phyloP scores from a whole-genome alignment of 352 stramenopile genomes.

The Blastocystis sp. region DNA sequence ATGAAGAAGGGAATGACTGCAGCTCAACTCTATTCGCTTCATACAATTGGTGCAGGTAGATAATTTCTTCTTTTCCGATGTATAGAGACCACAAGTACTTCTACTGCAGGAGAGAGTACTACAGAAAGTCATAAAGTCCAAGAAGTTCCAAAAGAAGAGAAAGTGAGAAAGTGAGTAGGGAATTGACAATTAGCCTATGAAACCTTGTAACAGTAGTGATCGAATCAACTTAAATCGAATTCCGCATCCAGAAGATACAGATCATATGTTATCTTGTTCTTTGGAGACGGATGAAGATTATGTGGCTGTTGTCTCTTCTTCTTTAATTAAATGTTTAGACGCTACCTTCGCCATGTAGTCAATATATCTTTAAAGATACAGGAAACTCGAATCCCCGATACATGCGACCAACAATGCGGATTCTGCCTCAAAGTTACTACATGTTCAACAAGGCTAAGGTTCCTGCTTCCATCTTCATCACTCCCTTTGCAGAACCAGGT shows the following conservation, averaged over 20 bases:
- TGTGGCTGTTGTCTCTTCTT: neutral
- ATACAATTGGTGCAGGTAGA: conserved; percentile 28
- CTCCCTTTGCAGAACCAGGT: conserved; percentile 34
- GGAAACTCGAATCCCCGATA: conserved; percentile 36
- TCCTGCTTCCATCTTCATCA: conserved; percentile 25
- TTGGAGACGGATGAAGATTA: conserved; percentile 43
- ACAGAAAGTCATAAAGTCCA: neutral
- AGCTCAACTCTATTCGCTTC: conserved; percentile 51
- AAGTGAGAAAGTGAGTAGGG: neutral
- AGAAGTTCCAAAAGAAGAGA: conserved; percentile 5
- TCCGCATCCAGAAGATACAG: conserved; percentile 51
- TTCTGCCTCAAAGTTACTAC: conserved; percentile 41
- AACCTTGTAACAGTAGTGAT: conserved; percentile 34
- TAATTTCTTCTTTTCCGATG: neutral
- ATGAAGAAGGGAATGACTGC: conserved; percentile 39
- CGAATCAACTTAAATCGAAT: conserved; percentile 63
- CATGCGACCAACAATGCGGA: conserved; percentile 54
- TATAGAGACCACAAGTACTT: neutral
- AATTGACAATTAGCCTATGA: conserved; percentile 1
- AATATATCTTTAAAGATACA: conserved; percentile 56
- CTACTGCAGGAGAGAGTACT: neutral
- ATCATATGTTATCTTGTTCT: neutral
- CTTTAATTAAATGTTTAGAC: neutral
- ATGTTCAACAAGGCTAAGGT: conserved; percentile 48
- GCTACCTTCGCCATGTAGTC: neutral